These are phyloP conservation scores for Venturia carpophila DNA, from an alignment of 2,329 filamentous ascomycete genomes.

Conservation along the genomic window DNA sequence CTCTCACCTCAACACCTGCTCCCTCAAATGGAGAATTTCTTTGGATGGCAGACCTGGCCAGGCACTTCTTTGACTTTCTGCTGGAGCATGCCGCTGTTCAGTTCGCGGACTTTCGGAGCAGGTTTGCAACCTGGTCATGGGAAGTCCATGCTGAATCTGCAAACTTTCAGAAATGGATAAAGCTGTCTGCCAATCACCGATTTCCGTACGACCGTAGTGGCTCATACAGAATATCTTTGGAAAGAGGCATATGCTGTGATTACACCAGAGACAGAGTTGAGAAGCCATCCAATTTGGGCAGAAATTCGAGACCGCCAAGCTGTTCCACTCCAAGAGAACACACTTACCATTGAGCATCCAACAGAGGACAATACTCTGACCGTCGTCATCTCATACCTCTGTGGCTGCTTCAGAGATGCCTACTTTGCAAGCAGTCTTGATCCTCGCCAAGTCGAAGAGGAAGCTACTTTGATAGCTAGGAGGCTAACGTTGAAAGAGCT, in stretches of 20 bases:
- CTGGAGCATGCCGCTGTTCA: constrained; percentile 22
- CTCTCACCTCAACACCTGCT: too few species aligned
- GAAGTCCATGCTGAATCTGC: constrained; percentile 36
- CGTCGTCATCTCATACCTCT: constrained; percentile 62
- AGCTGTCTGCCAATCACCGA: constrained; percentile 44
- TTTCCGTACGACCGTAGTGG: constrained; percentile 54
- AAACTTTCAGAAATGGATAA: constrained; percentile 49
- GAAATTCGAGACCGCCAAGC: constrained; percentile 25
- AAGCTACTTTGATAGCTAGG: constrained; percentile 25
- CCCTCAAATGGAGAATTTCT: too few species aligned
- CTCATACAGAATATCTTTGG: constrained; percentile 55
- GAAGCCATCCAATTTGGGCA: constrained; percentile 31
- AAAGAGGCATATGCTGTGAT: constrained; percentile 52
- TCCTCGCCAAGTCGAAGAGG: constrained; percentile 20
- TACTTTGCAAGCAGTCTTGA: constrained; percentile 50
- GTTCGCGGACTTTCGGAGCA: constrained; percentile 48
- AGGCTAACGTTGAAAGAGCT: constrained; percentile 21
- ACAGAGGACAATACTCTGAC: constrained; percentile 42
- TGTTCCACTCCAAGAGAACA: constrained; percentile 22
- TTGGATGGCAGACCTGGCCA: constrained; percentile 64
- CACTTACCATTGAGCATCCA: too few species aligned
- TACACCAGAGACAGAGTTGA: constrained; percentile 27
- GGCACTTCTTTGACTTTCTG: constrained; percentile 64
- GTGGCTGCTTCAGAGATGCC: constrained; percentile 56
- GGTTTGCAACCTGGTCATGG: constrained; percentile 52